Conservation (phyloP, 192 early-diverging fungal species). For the Coemansia reversa region DNA sequence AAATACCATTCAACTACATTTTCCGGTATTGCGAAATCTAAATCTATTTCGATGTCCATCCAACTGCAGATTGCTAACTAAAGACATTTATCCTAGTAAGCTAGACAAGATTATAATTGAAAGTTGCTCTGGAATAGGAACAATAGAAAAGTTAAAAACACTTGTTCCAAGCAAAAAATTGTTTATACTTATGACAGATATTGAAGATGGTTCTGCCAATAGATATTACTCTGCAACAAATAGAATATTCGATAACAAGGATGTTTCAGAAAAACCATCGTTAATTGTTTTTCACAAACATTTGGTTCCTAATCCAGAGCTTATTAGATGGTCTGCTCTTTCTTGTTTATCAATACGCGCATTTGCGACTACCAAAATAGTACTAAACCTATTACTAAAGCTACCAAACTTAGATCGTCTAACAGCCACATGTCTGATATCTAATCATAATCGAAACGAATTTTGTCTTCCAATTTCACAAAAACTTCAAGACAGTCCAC, state of each 20-base stretch:
- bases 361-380: background rate
- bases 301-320: conserved; percentile 5
- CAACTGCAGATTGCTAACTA: conserved; percentile 6
- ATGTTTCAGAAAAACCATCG: background rate
- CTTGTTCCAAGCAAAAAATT: conserved; percentile 9
- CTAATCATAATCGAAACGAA: conserved; percentile 3
- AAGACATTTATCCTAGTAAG: conserved; percentile 5
- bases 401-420: conserved; percentile 3
- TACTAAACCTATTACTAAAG: conserved; percentile 7
- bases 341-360: conserved; percentile 4
- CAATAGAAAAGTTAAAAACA: background rate
- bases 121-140: background rate
- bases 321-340: conserved; percentile 3
- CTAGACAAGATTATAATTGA: conserved; percentile 2
- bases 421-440: conserved; percentile 10
- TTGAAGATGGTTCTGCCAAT: background rate
- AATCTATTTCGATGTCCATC: conserved; percentile 3
- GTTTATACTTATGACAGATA: background rate
- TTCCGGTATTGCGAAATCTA: background rate
- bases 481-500: too few species aligned
- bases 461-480: background rate
- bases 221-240: conserved; percentile 8
- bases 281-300: conserved; percentile 9
- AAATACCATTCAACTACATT: background rate
- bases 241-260: background rate